Conservation (phyloP, 805 yeast genomes). For the Candida saitoana region DNA sequence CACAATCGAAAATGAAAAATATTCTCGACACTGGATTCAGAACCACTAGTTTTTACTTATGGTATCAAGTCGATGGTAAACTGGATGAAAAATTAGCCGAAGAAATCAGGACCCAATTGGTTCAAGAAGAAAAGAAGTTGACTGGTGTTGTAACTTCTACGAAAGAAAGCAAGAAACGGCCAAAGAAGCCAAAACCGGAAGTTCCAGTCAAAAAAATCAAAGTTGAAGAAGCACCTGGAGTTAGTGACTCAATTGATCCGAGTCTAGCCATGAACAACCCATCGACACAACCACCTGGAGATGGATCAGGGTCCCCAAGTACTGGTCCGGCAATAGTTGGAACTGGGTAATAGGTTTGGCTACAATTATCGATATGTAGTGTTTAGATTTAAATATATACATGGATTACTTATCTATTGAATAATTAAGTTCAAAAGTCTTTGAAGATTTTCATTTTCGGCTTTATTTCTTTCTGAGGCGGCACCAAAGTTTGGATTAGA, state of each 20-base stretch:
- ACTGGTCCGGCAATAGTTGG: no score
- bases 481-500: constrained; percentile 29
- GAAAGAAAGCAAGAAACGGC: constrained; percentile 28
- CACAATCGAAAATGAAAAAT: constrained; percentile 56
- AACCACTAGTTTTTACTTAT: constrained; percentile 58
- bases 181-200: constrained; percentile 24
- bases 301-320: no score
- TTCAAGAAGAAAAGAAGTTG: constrained; percentile 49
- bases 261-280: neutral
- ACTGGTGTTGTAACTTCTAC: constrained; percentile 25
- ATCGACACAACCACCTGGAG: neutral
- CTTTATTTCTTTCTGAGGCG: constrained; percentile 32
- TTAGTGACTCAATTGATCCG: neutral
- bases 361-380: neutral
- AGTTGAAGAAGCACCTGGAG: constrained; percentile 4
- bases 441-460: constrained; percentile 22
- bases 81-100: constrained; percentile 68
- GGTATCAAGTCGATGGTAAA: constrained; percentile 81
- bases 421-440: constrained; percentile 23
- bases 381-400: constrained; percentile 10
- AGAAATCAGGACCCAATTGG: constrained; percentile 52
- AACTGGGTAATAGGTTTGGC: no score
- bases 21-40: constrained; percentile 59
- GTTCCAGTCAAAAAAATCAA: constrained; percentile 15
- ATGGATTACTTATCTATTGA: constrained; percentile 7